Evolutionary conservation across 2,329 filamentous ascomycete genomes (phyloP).

Genomic region (Epichloe brachyelytri): DNA sequence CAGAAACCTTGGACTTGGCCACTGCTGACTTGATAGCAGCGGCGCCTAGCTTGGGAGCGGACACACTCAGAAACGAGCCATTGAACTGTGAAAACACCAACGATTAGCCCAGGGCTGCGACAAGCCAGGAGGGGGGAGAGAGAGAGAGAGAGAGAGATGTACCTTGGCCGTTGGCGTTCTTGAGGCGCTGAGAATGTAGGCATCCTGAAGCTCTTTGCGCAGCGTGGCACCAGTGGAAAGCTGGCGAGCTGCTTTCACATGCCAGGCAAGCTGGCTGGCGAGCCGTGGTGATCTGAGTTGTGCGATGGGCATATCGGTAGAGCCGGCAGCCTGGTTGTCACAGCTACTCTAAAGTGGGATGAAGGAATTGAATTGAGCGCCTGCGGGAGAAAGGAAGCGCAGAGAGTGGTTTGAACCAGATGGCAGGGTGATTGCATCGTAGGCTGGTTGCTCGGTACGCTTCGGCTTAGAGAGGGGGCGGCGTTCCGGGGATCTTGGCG

Average conservation of each 20-base stretch:
- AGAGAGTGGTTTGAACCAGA: neutral
- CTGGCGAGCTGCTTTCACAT: slow-evolving; percentile 28
- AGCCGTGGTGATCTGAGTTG: slow-evolving; percentile 23
- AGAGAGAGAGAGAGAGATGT: slow-evolving; percentile 4
- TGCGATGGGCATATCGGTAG: slow-evolving; percentile 16
- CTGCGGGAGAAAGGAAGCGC: slow-evolving; percentile 1
- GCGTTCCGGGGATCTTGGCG: slow-evolving; percentile 2
- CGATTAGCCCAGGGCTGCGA: neutral
- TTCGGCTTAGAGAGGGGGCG: slow-evolving; percentile 25
- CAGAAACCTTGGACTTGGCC: slow-evolving; percentile 70
- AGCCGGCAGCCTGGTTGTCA: neutral
- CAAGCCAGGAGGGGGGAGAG: neutral
- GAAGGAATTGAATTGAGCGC: neutral
- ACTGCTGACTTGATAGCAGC: slow-evolving; percentile 86
- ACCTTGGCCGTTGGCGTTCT: slow-evolving; percentile 87
- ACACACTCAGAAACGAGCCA: slow-evolving; percentile 70
- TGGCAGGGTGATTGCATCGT: neutral
- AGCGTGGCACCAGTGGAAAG: slow-evolving; percentile 34
- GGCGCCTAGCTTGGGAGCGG: slow-evolving; percentile 80
- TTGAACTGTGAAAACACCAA: slow-evolving; percentile 56
- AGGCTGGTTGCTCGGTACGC: slow-evolving; percentile 18
- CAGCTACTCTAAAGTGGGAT: neutral
- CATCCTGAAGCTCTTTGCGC: slow-evolving; percentile 65
- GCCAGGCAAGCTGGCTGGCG: slow-evolving; percentile 23
- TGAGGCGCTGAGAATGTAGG: slow-evolving; percentile 83